Percentiles rank a stretch among this genome's conserved stretches.
Conservation (phyloP, 202 grass and related monocot species). For the Musa balbisiana region DNA sequence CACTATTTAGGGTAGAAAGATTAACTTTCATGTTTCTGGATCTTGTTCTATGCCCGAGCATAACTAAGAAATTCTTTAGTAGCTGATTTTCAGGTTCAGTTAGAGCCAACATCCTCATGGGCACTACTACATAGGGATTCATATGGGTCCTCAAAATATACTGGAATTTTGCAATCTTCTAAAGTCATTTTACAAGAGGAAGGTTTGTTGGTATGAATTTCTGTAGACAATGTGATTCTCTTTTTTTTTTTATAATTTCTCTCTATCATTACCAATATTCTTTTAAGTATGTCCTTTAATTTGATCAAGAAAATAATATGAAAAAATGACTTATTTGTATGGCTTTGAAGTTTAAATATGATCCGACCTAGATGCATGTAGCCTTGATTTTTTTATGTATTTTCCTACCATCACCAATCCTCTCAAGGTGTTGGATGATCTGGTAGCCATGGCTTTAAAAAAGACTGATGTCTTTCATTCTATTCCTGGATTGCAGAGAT, state of each 20-base stretch:
- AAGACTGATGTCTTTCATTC: no score
- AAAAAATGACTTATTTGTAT: no score
- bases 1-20: no score
- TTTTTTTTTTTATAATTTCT: not conserved
- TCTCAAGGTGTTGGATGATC: no score
- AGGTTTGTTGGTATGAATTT: constrained; percentile 79
- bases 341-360: no score
- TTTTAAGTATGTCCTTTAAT: not conserved
- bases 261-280: not conserved
- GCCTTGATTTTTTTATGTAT: no score
- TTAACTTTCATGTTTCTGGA: not conserved
- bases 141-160: constrained; percentile 79
- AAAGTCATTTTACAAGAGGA: constrained; percentile 97
- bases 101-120: constrained; percentile 78
- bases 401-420: no score
- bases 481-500: no score
- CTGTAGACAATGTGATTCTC: constrained; percentile 9
- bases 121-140: constrained; percentile 44
- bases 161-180: constrained; percentile 67
- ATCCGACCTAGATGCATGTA: no score
- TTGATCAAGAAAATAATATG: no score
- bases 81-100: constrained; percentile 59
- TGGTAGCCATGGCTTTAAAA: no score
- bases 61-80: not conserved
- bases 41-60: not conserved